These are phyloP conservation scores for Geopyxis carbonaria DNA, from an alignment of 495 filamentous ascomycete species.

Conservation along the genomic window DNA sequence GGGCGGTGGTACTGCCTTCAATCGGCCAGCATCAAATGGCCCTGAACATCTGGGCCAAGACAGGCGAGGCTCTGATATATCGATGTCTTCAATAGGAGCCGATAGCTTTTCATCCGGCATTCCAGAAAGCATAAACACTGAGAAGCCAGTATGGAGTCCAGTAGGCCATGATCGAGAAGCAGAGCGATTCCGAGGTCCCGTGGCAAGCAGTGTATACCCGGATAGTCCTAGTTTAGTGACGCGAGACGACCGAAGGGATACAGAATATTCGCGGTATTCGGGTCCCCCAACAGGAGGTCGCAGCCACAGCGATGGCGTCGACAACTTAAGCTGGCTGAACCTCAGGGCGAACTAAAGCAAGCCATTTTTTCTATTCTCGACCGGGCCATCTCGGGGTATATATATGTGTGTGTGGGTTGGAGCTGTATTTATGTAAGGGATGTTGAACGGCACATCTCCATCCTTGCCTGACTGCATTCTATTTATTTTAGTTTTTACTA, in stretches of 20 bases:
- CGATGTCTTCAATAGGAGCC: slow-evolving; percentile 11
- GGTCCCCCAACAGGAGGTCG: background rate
- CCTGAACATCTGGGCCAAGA: background rate
- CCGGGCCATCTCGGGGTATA: no score
- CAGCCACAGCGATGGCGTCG: slow-evolving; percentile 9
- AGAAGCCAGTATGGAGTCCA: slow-evolving; percentile 12
- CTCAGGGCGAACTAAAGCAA: slow-evolving; percentile 8
- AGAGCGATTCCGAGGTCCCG: slow-evolving; percentile 6
- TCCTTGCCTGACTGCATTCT: no score
- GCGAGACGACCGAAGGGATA: slow-evolving; percentile 1
- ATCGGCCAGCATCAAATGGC: slow-evolving; percentile 15
- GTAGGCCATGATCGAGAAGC: slow-evolving; percentile 8
- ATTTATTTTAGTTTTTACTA: no score
- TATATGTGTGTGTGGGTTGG: no score
- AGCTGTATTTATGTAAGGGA: no score
- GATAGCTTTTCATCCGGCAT: slow-evolving; percentile 18
- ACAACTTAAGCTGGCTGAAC: slow-evolving; percentile 23
- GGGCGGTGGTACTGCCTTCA: slow-evolving; percentile 7
- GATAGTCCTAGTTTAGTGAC: no score
- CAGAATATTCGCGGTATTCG: slow-evolving; percentile 1
- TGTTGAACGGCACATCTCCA: no score
- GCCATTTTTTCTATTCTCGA: no score
- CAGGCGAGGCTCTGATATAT: background rate
- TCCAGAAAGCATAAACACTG: slow-evolving; percentile 14
- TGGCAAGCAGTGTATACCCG: slow-evolving; percentile 21